Base-by-base conservation (phyloP, 139 green algal genomes). In the Micractinium conductrix region DNA sequence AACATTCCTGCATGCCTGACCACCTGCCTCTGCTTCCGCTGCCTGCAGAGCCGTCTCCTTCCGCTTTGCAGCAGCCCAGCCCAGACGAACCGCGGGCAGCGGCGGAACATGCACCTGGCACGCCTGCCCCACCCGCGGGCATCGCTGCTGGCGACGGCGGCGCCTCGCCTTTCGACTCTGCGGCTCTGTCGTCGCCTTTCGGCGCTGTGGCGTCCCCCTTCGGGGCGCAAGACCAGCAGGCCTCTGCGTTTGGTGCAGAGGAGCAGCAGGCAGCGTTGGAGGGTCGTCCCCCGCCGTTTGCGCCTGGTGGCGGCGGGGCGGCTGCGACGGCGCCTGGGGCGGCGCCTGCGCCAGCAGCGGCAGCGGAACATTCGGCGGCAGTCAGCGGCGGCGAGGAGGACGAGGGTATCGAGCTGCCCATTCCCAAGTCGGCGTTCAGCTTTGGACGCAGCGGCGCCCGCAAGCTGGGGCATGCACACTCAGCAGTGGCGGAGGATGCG, bases 401-500 rank as follows among this genome's bases (percentile, higher is more conserved):
- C 28, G 45, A 80, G 14, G 45, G n/a, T 21, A 48, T 48, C 16
- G 48, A 65, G n/a, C 43, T 42, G 28, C 24, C 28, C 43, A 17
- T 62, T 4, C 4, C 22, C 45, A 33, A 16, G 7, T 63, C 48
- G n/a, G n/a, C 53, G 2, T 62, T 62, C 19, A 35, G 30, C 33
- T 26, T 80, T 7, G 48, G 45, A 0, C n/a, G 45, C n/a, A 62
- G 8, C 53, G 16, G 28, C 74, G 24, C 33, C n/a, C 16, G 4
- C 0, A 2, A 14, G 33, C 33, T 72, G n/a, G 1, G 33, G n/a
- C 33, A 43, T 28, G 16, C 40, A 30, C 19, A 42, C 33, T 80
- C n/a, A 9, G 30, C n/a, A 17, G 74, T 68, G 21, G 74, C 74
- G 2, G 74, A 80, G 33, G 74, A 80, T n/a, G 74, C 74, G n/a